Evolutionary conservation across 202 grass and related monocot species (phyloP), one percentile per base, ranked within the genome.

Genomic region (Setaria viridis): DNA sequence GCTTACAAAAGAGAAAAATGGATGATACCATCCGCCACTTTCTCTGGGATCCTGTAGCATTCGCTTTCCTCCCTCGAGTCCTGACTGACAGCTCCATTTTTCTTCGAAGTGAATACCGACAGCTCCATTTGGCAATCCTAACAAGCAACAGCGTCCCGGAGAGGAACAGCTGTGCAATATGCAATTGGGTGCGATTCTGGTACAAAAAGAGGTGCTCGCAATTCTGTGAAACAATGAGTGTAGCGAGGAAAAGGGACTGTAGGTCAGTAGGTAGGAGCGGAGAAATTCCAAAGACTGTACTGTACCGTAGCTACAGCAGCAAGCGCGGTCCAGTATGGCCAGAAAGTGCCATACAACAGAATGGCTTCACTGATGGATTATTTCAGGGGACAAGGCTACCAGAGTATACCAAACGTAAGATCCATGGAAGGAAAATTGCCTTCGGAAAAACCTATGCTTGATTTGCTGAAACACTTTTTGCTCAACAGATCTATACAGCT

Each of bases 401-500:
- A 5, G 60, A 58, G 32, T 83, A 72, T 91, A 81, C 37, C 70
- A 47, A 39, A 45, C 66, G 75, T 80, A 39, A 56, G 70, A 80
- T 87, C 70, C 25, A 47, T 57, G 47, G 47, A 48, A n/a, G 73
- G 37, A 35, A 85, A 81, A 5, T 81, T 90, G 25, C 75, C 37
- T 80, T 84, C 62, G 47, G 35, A 32, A 71, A 90, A 84, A 79
- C 75, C 89, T 91, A 84, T 84, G 21, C 62, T 90, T 80, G 49
- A 83, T 80, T 80, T 73, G 53, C 77, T 60, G 67, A 63, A 87
- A 75, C 51, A 70, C 67, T 72, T 76, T 76, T 76, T 76, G 81
- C 76, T 71, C 85, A 58, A 76, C 66, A 85, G 85, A 91, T 84
- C 81, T 91, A 77, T 85, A 91, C 85, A 88, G 37, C 55, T 77